Percentiles rank a stretch among this genome's conserved stretches.
Evolutionary conservation across 1,284 basidiomycete species (phyloP).

Genomic region (Tylopilus sp.): DNA sequence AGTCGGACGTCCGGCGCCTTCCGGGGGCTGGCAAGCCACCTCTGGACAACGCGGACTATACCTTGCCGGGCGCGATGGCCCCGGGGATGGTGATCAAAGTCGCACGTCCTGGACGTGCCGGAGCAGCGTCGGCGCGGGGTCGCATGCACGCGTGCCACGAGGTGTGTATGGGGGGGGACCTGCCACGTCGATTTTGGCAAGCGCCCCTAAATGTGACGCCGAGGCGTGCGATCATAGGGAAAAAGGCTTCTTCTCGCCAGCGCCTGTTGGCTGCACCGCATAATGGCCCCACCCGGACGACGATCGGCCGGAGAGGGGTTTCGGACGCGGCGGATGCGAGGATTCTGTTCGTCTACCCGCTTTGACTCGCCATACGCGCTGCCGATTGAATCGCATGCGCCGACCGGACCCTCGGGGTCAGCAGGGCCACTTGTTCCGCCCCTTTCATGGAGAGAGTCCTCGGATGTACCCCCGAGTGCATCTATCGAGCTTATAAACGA

Average conservation of each 20-base stretch:
- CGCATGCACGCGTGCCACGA: conserved; percentile 4
- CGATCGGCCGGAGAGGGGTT: conserved; percentile 27
- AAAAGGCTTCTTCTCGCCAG: conserved; percentile 28
- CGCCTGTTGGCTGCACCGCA: conserved; percentile 30
- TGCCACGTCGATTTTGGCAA: conserved; percentile 24
- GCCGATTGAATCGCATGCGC: conserved; percentile 30
- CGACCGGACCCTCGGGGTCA: conserved; percentile 10
- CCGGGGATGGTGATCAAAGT: conserved; percentile 9
- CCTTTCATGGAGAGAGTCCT: neutral
- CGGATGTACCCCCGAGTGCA: conserved; percentile 1
- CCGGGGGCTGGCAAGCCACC: too few relatives aligned
- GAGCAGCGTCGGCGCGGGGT: conserved; percentile 1
- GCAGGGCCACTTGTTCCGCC: neutral
- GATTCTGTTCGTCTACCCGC: conserved; percentile 42
- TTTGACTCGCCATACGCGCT: conserved; percentile 43
- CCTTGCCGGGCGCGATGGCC: neutral
- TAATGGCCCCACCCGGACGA: conserved; percentile 41
- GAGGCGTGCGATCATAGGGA: conserved; percentile 32
- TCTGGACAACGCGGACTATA: neutral
- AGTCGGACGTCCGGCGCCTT: conserved; percentile 3
- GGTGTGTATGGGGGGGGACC: too few relatives aligned
- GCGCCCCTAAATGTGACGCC: conserved; percentile 10
- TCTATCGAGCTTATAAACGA: conserved; percentile 37
- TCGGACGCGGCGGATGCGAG: conserved; percentile 24
- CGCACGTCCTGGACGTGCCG: conserved; percentile 6